phyloP scores from a whole-genome alignment of 1,284 basidiomycete species.

The Cutaneotrichosporon mucoides region DNA sequence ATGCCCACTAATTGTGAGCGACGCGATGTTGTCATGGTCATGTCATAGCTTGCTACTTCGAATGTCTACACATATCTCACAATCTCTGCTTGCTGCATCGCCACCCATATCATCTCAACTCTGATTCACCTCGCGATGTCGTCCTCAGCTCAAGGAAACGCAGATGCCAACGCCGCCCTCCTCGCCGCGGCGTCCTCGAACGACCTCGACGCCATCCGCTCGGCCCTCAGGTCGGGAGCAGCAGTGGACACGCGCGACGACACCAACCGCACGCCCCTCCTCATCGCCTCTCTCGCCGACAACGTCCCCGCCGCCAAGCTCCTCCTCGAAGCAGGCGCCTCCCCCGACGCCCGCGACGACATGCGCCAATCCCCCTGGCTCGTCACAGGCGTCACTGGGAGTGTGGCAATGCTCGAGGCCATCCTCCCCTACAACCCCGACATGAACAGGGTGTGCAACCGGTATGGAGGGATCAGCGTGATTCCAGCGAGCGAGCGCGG shows the following conservation, averaged over 20 bases:
- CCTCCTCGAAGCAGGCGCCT: slow-evolving; percentile 6
- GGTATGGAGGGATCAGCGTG: slow-evolving; percentile 12
- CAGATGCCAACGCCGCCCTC: slow-evolving; percentile 3
- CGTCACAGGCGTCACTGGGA: slow-evolving; percentile 15
- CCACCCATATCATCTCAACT: no score
- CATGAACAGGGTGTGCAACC: slow-evolving; percentile 5
- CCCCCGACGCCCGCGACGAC: slow-evolving; percentile 6
- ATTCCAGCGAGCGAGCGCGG: slow-evolving; percentile 14
- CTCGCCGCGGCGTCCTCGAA: not conserved
- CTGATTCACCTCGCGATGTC: no score
- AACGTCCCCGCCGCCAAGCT: slow-evolving; percentile 4
- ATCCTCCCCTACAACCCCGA: slow-evolving; percentile 8
- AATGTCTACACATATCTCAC: no score
- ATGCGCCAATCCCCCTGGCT: slow-evolving; percentile 8
- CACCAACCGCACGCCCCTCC: slow-evolving; percentile 2
- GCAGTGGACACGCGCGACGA: not conserved
- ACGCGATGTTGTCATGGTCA: no score
- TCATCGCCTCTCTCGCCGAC: slow-evolving; percentile 8
- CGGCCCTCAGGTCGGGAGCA: slow-evolving; percentile 5
- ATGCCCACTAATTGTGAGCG: no score
- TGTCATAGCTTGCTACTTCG: no score
- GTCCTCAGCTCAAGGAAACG: no score
- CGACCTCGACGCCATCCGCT: not conserved
- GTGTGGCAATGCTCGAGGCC: slow-evolving; percentile 7
- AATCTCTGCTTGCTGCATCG: no score